Percentiles rank a stretch among this genome's conserved stretches.
Conservation (phyloP, 1,284 basidiomycete genomes). For the Trametes hirsuta region DNA sequence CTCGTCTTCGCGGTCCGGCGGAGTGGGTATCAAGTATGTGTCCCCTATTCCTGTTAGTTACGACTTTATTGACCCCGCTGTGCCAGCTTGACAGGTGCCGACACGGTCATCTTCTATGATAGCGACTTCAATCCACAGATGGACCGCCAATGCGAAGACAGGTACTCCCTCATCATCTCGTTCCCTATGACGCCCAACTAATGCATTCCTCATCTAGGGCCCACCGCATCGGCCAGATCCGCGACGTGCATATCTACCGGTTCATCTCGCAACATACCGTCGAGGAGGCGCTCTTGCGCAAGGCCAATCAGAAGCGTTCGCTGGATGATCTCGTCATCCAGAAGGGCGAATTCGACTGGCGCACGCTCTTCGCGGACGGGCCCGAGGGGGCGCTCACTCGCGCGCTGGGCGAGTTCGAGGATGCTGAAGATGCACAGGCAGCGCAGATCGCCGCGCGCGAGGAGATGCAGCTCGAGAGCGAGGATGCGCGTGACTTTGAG, state of each 20-base stretch:
- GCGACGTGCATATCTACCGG: slow-evolving; percentile 96
- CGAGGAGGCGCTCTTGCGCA: slow-evolving; percentile 95
- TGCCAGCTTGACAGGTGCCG: slow-evolving; percentile 88
- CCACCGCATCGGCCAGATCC: slow-evolving; percentile 94
- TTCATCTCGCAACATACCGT: slow-evolving; percentile 94
- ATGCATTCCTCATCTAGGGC: slow-evolving; percentile 51
- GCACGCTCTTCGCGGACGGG: slow-evolving; percentile 69
- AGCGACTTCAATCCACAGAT: slow-evolving; percentile 98
- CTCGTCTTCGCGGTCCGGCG: slow-evolving; percentile 90
- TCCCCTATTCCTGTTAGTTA: background rate
- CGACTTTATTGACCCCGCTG: background rate
- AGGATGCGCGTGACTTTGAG: slow-evolving; percentile 78
- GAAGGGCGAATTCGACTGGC: slow-evolving; percentile 95
- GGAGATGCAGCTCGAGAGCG: slow-evolving; percentile 68
- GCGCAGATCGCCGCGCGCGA: slow-evolving; percentile 81
- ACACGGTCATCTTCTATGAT: slow-evolving; percentile 96
- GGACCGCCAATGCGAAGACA: slow-evolving; percentile 96
- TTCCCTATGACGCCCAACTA: background rate
- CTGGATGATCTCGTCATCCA: slow-evolving; percentile 94
- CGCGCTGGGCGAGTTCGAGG: slow-evolving; percentile 87
- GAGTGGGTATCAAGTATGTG: slow-evolving; percentile 92
- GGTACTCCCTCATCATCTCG: slow-evolving; percentile 43
- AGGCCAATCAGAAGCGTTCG: slow-evolving; percentile 94
- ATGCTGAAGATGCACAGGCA: slow-evolving; percentile 84
- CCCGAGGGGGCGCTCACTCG: slow-evolving; percentile 54